Evolutionary conservation across 2,329 filamentous ascomycete species (phyloP).

Genomic region (Apiospora marii): DNA sequence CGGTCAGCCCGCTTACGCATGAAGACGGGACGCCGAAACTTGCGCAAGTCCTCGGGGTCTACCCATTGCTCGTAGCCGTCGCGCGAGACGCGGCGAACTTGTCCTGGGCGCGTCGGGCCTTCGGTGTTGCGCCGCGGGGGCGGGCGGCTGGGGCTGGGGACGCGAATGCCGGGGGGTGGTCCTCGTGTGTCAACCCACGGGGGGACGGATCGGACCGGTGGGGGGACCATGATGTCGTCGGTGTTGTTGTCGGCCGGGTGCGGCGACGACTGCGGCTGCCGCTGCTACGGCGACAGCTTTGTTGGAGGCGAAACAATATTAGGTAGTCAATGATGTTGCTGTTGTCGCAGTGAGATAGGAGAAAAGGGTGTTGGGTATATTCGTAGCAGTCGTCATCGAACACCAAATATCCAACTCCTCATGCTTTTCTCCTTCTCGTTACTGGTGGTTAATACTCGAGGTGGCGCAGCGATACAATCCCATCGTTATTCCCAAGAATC

Average conservation of each 20-base stretch:
- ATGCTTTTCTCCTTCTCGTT: neutral
- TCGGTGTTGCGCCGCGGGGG: conserved; percentile 3
- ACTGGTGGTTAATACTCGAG: conserved; percentile 1
- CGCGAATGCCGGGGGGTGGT: conserved; percentile 13
- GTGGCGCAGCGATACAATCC: neutral
- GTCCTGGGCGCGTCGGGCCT: conserved; percentile 15
- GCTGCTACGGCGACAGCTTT: conserved; percentile 7
- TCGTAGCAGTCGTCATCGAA: conserved; percentile 14
- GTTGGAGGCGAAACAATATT: neutral
- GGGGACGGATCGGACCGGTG: conserved; percentile 19
- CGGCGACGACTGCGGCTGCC: neutral
- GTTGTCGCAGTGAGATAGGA: neutral
- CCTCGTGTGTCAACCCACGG: conserved; percentile 24
- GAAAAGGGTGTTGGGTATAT: neutral
- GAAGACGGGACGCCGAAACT: conserved; percentile 54
- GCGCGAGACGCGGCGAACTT: conserved; percentile 43
- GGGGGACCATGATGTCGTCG: conserved; percentile 19
- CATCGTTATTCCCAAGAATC: conserved; percentile 13
- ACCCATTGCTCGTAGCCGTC: conserved; percentile 46
- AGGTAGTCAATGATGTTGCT: neutral
- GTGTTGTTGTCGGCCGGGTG: neutral
- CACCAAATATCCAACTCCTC: neutral
- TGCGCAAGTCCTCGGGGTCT: conserved; percentile 41
- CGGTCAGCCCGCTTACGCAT: conserved; percentile 53
- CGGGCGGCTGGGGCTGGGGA: conserved; percentile 6